Evolutionary conservation across 345 rosid genomes (phyloP).

Genomic region (Citrus hindsii): DNA sequence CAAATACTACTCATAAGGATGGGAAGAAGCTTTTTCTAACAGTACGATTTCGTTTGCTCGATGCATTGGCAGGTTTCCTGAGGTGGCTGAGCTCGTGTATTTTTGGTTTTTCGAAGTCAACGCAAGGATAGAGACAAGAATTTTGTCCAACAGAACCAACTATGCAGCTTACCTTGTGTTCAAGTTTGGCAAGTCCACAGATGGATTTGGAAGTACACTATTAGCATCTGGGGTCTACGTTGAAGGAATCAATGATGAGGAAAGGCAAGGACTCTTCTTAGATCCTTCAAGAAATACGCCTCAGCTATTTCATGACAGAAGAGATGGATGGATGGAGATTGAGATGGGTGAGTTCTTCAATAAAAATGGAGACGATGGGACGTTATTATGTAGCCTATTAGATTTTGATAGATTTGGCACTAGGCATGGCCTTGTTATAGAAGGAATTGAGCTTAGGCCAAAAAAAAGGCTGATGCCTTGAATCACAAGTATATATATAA

Average conservation of each 20-base stretch:
- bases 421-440: constrained; percentile 25
- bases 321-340: too few species aligned
- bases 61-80: constrained; percentile 17
- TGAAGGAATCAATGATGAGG: too few species aligned
- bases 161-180: too few species aligned
- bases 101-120: constrained; percentile 14
- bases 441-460: constrained; percentile 48
- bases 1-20: too few species aligned
- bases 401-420: constrained; percentile 3
- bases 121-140: constrained; percentile 16
- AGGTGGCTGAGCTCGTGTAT: constrained; percentile 18
- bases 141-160: not conserved
- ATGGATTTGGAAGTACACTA: too few species aligned
- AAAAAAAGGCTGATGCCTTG: not conserved
- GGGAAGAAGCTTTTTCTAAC: not conserved
- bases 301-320: too few species aligned
- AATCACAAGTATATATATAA: not conserved
- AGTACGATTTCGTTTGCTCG: not conserved
- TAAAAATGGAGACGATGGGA: too few species aligned
- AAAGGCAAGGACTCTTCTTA: too few species aligned
- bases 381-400: constrained; percentile 12
- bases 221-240: not conserved
- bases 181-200: too few species aligned
- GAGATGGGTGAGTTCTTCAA: too few species aligned
- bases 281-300: too few species aligned